Percentiles rank a stretch among this genome's conserved stretches.
Conservation (phyloP, 495 filamentous ascomycete species). For the Evansstolkia leycettana region DNA sequence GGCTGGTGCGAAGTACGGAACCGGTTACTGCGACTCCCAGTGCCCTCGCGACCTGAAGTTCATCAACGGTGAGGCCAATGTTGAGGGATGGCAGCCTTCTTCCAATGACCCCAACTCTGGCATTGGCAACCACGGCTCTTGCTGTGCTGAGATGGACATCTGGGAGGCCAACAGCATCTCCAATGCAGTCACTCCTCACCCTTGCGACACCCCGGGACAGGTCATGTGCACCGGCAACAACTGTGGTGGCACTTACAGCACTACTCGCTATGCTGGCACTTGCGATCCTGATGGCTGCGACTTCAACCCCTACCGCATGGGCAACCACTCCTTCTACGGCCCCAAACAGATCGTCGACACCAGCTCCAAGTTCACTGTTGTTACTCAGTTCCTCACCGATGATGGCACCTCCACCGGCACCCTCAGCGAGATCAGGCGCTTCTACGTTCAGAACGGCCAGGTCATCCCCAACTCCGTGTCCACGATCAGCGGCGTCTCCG, state of each 20-base stretch:
- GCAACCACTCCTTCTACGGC: conserved; percentile 52
- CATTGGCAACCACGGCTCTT: conserved; percentile 46
- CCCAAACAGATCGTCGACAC: conserved; percentile 50
- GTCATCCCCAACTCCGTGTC: conserved; percentile 46
- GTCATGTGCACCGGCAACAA: conserved; percentile 43
- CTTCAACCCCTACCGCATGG: conserved; percentile 64
- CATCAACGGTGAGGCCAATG: conserved; percentile 54
- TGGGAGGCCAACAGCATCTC: conserved; percentile 59
- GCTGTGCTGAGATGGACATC: conserved; percentile 65
- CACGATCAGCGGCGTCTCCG: conserved; percentile 38
- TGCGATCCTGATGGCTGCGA: conserved; percentile 73
- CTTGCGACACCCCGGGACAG: conserved; percentile 44
- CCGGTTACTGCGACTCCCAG: conserved; percentile 67
- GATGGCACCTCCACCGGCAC: conserved; percentile 39
- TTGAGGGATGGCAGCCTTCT: conserved; percentile 48
- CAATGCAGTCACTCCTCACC: conserved; percentile 48
- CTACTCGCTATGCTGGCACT: conserved; percentile 34
- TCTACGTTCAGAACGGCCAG: conserved; percentile 59
- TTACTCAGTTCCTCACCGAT: conserved; percentile 58
- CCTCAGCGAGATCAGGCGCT: conserved; percentile 52
- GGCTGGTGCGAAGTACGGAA: conserved; percentile 60
- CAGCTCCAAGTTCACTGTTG: conserved; percentile 48
- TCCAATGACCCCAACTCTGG: conserved; percentile 48
- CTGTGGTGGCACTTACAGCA: conserved; percentile 40
- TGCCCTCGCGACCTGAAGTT: conserved; percentile 55